Evolutionary conservation across 164 flowering plant genomes (phyloP), one percentile per base, ranked within the genome.

Genomic region (Chimonanthus praecox): DNA sequence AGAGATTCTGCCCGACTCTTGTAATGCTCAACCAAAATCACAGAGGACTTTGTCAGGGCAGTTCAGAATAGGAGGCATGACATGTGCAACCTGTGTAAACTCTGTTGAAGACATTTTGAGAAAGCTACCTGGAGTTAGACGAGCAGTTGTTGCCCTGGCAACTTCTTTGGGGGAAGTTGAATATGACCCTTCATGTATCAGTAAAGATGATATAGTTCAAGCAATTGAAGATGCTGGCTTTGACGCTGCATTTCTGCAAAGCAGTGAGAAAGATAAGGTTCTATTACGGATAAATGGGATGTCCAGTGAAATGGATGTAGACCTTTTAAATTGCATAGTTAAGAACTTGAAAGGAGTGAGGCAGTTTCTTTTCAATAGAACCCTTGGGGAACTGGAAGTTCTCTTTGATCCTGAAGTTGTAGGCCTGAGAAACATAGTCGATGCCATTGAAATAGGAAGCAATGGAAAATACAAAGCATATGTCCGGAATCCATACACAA

Each of bases 191-290:
- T 21, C 81, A n/a, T 47, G 83, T 15, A 84, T 87, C 43, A 87
- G 82, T 68, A 96, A 96, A 81, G 97, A 92, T 69, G 97, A 87
- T 47, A 92, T 94, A 71, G 84, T 91, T 45, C 80, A 82, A 72
- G 99, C 93, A 47, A 94, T 92, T 78, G 99, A 96, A 80, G 97
- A 90, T 89, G 94, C 97, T 80, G 99, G 99, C 66, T 94, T 96
- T 79, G 97, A 96, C 70, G 97, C 83, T 73, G 79, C 95, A 58
- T 80, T 94, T 84, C 80, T 94, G 47, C 98, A 92, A 80, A 96
- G 99, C 72, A 87, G 79, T 75, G 85, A 85, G 76, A 93, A 94
- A 85, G 98, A 92, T 76, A 92, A 87, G 77, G 74, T 88, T 45
- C 20, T 85, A 11, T 67, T 94, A 6, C 83, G 78, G 60, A 88